Evolutionary conservation across 179 eudicot species (phyloP).

Genomic region (Pouteria campechiana): DNA sequence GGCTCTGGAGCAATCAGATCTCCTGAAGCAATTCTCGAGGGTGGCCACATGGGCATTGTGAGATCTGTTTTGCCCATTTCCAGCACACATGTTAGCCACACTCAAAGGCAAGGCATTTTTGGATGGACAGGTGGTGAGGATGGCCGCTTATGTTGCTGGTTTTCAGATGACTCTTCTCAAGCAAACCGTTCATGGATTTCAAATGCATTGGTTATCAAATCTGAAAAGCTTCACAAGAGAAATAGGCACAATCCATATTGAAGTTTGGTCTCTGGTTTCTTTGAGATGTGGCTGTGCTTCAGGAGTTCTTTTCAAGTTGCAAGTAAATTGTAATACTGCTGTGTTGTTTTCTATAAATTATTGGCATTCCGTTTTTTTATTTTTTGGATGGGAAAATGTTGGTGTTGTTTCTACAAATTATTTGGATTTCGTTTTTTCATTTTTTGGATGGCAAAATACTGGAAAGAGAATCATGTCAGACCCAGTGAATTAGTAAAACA

Average conservation of each 20-base stretch:
- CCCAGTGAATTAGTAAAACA: too few relatives aligned
- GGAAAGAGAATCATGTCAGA: too few relatives aligned
- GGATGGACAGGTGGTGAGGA: slow-evolving; percentile 99
- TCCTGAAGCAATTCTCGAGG: slow-evolving; percentile 81
- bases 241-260: slow-evolving; percentile 68
- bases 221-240: slow-evolving; percentile 34
- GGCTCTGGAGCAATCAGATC: slow-evolving; percentile 29
- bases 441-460: too few relatives aligned
- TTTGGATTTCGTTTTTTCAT: too few relatives aligned
- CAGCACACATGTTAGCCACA: slow-evolving; percentile 7
- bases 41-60: slow-evolving; percentile 73
- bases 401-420: too few relatives aligned
- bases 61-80: slow-evolving; percentile 63
- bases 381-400: too few relatives aligned
- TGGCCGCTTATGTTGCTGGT: slow-evolving; percentile 95
- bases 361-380: too few relatives aligned
- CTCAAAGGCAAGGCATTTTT: slow-evolving; percentile 36
- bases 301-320: too few relatives aligned
- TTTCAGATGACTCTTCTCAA: slow-evolving; percentile 47
- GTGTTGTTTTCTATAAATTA: too few relatives aligned
- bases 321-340: too few relatives aligned
- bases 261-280: too few relatives aligned
- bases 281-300: too few relatives aligned
- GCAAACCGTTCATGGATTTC: slow-evolving; percentile 69
- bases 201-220: slow-evolving; percentile 37